Conservation (phyloP, 2,329 filamentous ascomycete species). For the Cordyceps farinosa region DNA sequence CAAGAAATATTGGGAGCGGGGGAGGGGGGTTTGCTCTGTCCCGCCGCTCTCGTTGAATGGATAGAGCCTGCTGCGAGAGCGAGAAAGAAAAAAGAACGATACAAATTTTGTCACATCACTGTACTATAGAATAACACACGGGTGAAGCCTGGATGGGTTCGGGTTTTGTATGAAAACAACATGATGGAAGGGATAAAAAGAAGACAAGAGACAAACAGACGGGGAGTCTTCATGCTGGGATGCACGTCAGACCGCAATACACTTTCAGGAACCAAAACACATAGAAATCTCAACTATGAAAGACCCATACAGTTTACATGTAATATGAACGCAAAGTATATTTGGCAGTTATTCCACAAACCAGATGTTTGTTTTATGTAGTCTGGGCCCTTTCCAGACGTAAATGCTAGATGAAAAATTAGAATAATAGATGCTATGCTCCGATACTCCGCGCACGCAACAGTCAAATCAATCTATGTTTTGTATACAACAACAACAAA, state of each 20-base stretch:
- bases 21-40: not conserved
- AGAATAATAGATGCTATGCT: slow-evolving; percentile 1
- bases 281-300: slow-evolving; percentile 11
- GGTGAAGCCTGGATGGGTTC: not conserved
- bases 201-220: not conserved
- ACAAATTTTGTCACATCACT: not conserved
- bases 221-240: not conserved
- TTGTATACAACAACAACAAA: not conserved
- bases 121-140: slow-evolving; percentile 8
- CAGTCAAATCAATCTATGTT: not conserved
- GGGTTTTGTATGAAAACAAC: not conserved
- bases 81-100: not conserved
- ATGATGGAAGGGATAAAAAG: not conserved
- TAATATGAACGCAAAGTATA: not conserved
- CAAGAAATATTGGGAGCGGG: not conserved
- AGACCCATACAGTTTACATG: not conserved
- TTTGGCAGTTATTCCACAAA: not conserved
- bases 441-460: slow-evolving; percentile 12
- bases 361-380: not conserved
- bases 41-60: not conserved
- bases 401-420: not conserved
- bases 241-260: not conserved
- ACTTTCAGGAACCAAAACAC: not conserved
- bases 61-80: not conserved
- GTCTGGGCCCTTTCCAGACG: not conserved